A percentile compares a stretch with the other conserved stretches of the same genome.
Evolutionary conservation across 2,329 filamentous ascomycete genomes (phyloP).

Genomic region (Elsinoe arachidis): DNA sequence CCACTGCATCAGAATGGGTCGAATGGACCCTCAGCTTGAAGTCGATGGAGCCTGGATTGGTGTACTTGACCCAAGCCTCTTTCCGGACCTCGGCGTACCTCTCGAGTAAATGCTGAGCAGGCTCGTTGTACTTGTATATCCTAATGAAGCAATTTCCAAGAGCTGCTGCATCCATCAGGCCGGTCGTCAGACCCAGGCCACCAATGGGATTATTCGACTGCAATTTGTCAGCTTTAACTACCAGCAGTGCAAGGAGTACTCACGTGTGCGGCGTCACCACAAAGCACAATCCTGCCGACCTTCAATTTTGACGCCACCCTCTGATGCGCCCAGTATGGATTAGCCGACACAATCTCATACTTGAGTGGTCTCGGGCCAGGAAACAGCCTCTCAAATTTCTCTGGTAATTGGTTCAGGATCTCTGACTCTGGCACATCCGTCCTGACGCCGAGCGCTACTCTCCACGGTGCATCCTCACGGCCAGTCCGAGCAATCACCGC

Average conservation of each 20-base stretch:
- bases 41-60: conserved; percentile 7
- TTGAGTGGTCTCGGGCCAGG: conserved; percentile 19
- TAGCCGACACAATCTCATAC: conserved; percentile 28
- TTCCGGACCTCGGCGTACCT: conserved; percentile 1
- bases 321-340: conserved; percentile 35
- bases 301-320: conserved; percentile 25
- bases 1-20: neutral
- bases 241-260: neutral
- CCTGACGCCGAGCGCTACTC: neutral
- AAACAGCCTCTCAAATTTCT: conserved; percentile 12
- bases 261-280: conserved; percentile 13
- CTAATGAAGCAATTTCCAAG: conserved; percentile 15
- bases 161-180: conserved; percentile 13
- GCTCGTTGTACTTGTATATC: conserved; percentile 12
- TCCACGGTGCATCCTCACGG: conserved; percentile 5
- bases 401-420: neutral
- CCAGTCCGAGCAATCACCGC: conserved; percentile 17
- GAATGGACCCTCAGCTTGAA: conserved; percentile 9
- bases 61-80: conserved; percentile 5
- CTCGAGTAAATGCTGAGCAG: neutral
- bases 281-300: conserved; percentile 25
- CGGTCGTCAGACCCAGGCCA: conserved; percentile 15
- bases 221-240: neutral
- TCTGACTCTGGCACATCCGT: neutral
- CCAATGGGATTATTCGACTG: conserved; percentile 16